These are phyloP conservation scores for Thermomyces lanuginosus DNA, from an alignment of 2,329 filamentous ascomycete species.

Conservation along the genomic window DNA sequence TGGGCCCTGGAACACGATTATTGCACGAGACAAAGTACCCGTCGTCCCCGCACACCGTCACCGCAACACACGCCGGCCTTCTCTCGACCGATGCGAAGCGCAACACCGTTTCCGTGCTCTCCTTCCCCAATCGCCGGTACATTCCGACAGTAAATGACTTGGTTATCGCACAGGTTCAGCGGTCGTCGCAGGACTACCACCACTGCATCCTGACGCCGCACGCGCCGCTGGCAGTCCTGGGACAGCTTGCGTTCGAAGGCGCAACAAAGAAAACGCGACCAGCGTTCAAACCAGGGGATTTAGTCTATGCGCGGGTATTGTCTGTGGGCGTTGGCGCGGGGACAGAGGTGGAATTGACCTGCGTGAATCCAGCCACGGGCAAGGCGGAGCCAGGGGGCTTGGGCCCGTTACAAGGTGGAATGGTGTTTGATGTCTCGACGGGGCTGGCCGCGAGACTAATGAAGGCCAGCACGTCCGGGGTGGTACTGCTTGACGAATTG, in stretches of 20 bases:
- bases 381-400: slow-evolving; percentile 77
- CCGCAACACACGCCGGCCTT: slow-evolving; percentile 21
- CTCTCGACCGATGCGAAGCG: slow-evolving; percentile 24
- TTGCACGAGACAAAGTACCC: slow-evolving; percentile 58
- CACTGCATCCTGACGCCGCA: slow-evolving; percentile 57
- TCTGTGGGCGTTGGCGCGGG: slow-evolving; percentile 63
- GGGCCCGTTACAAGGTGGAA: slow-evolving; percentile 68
- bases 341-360: slow-evolving; percentile 81
- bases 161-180: slow-evolving; percentile 72
- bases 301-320: slow-evolving; percentile 77
- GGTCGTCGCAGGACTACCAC: slow-evolving; percentile 59
- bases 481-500: slow-evolving; percentile 65
- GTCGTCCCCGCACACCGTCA: slow-evolving; percentile 29
- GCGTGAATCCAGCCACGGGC: slow-evolving; percentile 69
- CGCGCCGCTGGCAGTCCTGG: slow-evolving; percentile 50
- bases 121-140: slow-evolving; percentile 44
- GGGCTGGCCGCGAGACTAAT: slow-evolving; percentile 65
- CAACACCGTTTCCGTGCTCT: slow-evolving; percentile 21
- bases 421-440: slow-evolving; percentile 66
- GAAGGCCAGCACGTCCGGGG: slow-evolving; percentile 31
- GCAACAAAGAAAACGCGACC: slow-evolving; percentile 86
- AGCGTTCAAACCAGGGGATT: slow-evolving; percentile 52
- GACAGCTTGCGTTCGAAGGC: slow-evolving; percentile 80
- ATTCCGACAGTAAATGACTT: slow-evolving; percentile 65
- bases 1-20: slow-evolving; percentile 72